phyloP scores from a whole-genome alignment of 164 flowering plant species.

The Litsea cubeba region DNA sequence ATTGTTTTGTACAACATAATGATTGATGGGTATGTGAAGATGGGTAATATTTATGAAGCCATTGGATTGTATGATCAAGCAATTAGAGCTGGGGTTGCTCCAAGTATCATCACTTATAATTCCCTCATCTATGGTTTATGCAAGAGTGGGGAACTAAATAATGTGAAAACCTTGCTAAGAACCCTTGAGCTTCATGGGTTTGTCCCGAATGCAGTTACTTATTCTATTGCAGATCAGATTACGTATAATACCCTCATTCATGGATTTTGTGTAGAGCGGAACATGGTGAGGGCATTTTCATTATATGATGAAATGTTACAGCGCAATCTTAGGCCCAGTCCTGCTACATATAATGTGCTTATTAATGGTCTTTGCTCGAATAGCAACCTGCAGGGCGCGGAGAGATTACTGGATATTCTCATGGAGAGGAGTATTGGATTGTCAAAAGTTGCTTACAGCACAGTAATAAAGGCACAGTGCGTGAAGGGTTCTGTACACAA shows the following conservation, averaged over 20 bases:
- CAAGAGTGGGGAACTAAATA: slow-evolving; percentile 33
- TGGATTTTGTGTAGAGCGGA: slow-evolving; percentile 42
- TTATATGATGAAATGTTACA: slow-evolving; percentile 44
- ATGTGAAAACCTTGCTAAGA: slow-evolving; percentile 40
- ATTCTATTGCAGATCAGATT: slow-evolving; percentile 65
- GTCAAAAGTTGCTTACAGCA: slow-evolving; percentile 53
- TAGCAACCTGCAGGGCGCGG: slow-evolving; percentile 45
- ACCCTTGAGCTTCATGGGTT: slow-evolving; percentile 33
- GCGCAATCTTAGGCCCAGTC: slow-evolving; percentile 45
- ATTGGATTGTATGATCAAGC: slow-evolving; percentile 34
- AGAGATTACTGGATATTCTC: slow-evolving; percentile 35
- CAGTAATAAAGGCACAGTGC: slow-evolving; percentile 70
- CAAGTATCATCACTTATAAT: slow-evolving; percentile 66
- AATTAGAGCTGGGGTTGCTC: slow-evolving; percentile 38
- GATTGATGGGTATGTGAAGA: slow-evolving; percentile 66
- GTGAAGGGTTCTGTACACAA: slow-evolving; percentile 52
- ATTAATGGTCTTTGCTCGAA: slow-evolving; percentile 58
- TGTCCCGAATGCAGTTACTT: slow-evolving; percentile 54
- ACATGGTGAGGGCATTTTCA: slow-evolving; percentile 35
- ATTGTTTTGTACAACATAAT: slow-evolving; percentile 42
- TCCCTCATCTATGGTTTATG: slow-evolving; percentile 55
- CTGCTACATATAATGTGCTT: slow-evolving; percentile 65
- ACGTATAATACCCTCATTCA: slow-evolving; percentile 71
- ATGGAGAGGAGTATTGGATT: slow-evolving; percentile 26
- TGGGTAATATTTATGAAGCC: slow-evolving; percentile 43